phyloP scores from a whole-genome alignment of 2,329 filamentous ascomycete species.

The Microsporum canis region DNA sequence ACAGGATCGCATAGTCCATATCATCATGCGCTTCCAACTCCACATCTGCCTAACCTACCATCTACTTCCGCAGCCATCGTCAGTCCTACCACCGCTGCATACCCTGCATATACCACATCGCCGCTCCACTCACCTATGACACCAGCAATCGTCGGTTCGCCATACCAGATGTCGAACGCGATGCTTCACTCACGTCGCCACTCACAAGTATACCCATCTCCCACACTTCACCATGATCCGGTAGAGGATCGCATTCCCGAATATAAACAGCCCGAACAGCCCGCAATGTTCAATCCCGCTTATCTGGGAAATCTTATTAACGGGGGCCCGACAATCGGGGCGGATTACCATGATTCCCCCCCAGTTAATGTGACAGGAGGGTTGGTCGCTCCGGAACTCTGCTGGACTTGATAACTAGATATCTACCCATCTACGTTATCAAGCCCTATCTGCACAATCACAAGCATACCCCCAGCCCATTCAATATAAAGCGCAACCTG shows the following conservation, averaged over 20 bases:
- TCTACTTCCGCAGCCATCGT: constrained; percentile 21
- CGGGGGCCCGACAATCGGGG: constrained; percentile 21
- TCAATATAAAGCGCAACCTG: constrained; percentile 1
- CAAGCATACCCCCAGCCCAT: background rate
- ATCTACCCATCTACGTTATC: background rate
- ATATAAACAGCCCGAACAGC: constrained; percentile 22
- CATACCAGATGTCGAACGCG: constrained; percentile 24
- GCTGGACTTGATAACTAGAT: constrained; percentile 24
- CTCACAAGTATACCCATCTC: constrained; percentile 28
- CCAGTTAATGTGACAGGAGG: constrained; percentile 23
- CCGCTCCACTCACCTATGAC: constrained; percentile 32
- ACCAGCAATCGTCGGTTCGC: constrained; percentile 28
- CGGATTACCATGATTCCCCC: constrained; percentile 24
- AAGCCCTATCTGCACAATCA: background rate
- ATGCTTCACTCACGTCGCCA: constrained; percentile 26
- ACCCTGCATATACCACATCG: constrained; percentile 30
- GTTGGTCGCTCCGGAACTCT: constrained; percentile 26
- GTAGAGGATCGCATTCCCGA: constrained; percentile 23
- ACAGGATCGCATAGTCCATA: constrained; percentile 28
- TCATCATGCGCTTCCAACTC: constrained; percentile 23
- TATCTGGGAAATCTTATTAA: constrained; percentile 27
- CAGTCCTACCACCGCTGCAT: constrained; percentile 24
- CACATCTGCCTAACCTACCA: constrained; percentile 21
- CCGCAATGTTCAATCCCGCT: constrained; percentile 29
- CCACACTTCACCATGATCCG: constrained; percentile 26